Evolutionary conservation across 257 asterid species (phyloP), one percentile per base, ranked within the genome.

Genomic region (Ophiorrhiza pumila): DNA sequence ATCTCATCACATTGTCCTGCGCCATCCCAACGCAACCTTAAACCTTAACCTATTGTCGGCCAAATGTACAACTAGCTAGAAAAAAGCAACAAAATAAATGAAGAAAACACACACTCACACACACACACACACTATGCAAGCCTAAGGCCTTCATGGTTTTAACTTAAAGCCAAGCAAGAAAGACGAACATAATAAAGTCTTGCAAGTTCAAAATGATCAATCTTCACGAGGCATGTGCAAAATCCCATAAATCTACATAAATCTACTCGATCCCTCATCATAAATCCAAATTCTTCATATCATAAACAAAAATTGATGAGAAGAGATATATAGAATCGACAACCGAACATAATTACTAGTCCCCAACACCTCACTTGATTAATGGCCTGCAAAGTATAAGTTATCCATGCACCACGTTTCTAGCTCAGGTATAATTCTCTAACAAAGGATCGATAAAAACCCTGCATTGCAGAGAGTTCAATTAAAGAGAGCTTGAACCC

Each of bases 11-110:
- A 66, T 64, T 64, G 76, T 75, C 70, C 70, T 76, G 85, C 85
- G 82, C 80, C 82, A 81, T 70, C 75, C 75, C 64, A 64, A 84
- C 84, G 82, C 83, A 70, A 84, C 88, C 84, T 73, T 79, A 66
- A 66, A 81, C 87, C 83, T 76, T 76, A 67, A 72, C 65, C 17
- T 35, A 71, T 47, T 80, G 83, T 73, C 80, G 76, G 83, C 69
- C 62, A 75, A 77, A 29, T 65, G 56, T 45, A 41, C 14, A 31
- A 53, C 47, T 46, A 41, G 27, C n/a, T n/a, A n/a, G n/a, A n/a
- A n/a, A n/a, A n/a, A 49, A 66, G 42, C 18, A 34, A 58, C 32
- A 25, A 31, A 29, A 65, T 31, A 15, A n/a, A 23, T 22, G 18
- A 43, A 61, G 43, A 29, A 65, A 63, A 52, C 18, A 57, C 37